phyloP scores from a whole-genome alignment of 176 grass and related monocot species.

The Avena atlantica region DNA sequence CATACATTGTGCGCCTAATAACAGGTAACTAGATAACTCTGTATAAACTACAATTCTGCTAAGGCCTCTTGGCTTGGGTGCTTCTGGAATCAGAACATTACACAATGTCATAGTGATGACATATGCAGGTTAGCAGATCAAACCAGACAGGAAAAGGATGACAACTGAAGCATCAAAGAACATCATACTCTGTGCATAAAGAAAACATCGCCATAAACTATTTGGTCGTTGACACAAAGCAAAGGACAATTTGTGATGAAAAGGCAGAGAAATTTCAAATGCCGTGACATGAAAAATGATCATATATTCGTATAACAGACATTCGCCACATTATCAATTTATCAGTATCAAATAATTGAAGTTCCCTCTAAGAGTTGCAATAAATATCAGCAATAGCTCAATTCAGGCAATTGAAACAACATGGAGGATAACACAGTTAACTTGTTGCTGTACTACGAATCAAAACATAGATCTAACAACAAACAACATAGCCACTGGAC shows the following conservation, averaged over 20 bases:
- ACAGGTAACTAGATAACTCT: not conserved
- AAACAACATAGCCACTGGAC: constrained; percentile 44
- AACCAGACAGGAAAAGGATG: not conserved
- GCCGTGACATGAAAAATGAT: not conserved
- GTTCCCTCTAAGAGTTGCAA: constrained; percentile 18
- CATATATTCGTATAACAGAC: not conserved
- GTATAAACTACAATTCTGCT: not conserved
- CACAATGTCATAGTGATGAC: not conserved
- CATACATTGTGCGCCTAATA: not conserved
- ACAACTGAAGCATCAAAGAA: not conserved
- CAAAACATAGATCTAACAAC: constrained; percentile 53
- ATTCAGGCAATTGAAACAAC: constrained; percentile 50
- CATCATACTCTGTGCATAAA: not conserved
- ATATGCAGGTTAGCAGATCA: not conserved
- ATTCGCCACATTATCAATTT: constrained; percentile 34
- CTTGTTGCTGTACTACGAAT: constrained; percentile 37
- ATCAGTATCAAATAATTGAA: constrained; percentile 33
- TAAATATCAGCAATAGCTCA: constrained; percentile 51
- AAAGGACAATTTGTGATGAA: not conserved
- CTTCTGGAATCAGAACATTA: not conserved
- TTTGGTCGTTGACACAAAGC: not conserved
- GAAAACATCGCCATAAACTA: not conserved
- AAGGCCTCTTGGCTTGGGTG: not conserved
- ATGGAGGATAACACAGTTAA: constrained; percentile 45
- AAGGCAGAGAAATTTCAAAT: not conserved